Conservation (phyloP, 2,329 filamentous ascomycete genomes). For the Aspergillus tanneri region DNA sequence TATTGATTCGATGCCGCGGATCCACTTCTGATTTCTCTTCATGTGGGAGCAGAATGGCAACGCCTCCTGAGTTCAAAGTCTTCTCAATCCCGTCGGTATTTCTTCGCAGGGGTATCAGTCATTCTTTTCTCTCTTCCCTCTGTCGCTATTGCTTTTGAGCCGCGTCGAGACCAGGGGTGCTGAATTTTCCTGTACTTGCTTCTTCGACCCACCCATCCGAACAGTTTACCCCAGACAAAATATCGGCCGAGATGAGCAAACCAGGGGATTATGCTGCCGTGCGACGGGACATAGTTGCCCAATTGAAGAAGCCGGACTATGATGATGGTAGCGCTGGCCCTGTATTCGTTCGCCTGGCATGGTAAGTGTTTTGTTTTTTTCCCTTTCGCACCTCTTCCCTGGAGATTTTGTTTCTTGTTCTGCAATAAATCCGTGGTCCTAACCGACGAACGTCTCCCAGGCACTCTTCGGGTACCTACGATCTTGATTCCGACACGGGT, state of each 20-base stretch:
- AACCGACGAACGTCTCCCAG: conserved; percentile 32
- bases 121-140: conserved; percentile 2
- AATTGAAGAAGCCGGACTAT: conserved; percentile 61
- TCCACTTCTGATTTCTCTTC: conserved; percentile 30
- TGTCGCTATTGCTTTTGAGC: background rate
- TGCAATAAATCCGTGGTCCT: background rate
- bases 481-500: conserved; percentile 58
- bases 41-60: conserved; percentile 29
- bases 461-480: conserved; percentile 65
- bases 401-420: background rate
- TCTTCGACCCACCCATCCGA: conserved; percentile 3
- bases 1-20: conserved; percentile 28
- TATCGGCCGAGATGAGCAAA: conserved; percentile 39
- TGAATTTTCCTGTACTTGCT: background rate
- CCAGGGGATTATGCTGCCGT: conserved; percentile 49
- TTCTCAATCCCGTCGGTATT: conserved; percentile 6
- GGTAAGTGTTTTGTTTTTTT: conserved; percentile 41
- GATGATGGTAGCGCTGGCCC: conserved; percentile 65
- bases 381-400: background rate
- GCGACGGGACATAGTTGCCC: conserved; percentile 53
- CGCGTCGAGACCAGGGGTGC: background rate
- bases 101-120: conserved; percentile 1
- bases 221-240: conserved; percentile 13
- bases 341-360: conserved; percentile 63
- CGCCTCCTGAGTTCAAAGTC: conserved; percentile 9